Evolutionary conservation across 2,329 filamentous ascomycete genomes (phyloP), one percentile per base, ranked within the genome.

Genomic region (Colletotrichum musae): DNA sequence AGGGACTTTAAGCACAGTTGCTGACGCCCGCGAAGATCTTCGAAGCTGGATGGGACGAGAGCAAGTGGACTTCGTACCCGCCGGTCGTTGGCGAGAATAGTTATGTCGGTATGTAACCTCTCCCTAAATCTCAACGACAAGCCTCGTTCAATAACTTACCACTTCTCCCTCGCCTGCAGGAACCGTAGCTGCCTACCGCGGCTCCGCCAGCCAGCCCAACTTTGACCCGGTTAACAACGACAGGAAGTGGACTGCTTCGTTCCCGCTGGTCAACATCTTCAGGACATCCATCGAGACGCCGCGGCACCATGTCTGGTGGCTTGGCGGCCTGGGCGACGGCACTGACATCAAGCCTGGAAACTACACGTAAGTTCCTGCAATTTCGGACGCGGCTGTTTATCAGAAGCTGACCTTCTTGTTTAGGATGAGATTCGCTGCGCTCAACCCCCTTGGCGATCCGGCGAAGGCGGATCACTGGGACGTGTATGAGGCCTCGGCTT

Each of bases 251-350:
- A 60, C 58, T 7, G 47, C 24, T 3, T 47, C 47, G 18, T 52
- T 60, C 32, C 58, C 58, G 77, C 21, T 81, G 81, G 78, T 75
- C 77, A 60, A 52, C 10, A 60, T 52, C 16, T 60, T 60, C 36
- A 32, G 58, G 0, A 52, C 47, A 0, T 60, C 47, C 2, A 52
- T 60, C 32, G 58, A 60, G 36, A 60, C 58, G 1, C 32, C 41
- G 74, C 77, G 54, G 74, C 80, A 6, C 75, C 75, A 47, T 70
- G 74, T 79, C 56, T 83, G 79, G 77, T 84, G 82, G 82, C 80
- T 84, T n/a, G 81, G 82, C 2, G 79, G 80, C 62, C 76, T 83
- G 13, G 79, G 81, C 6, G 81, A 84, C 61, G 81, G 81, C 2
- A 78, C 80, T 5, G 77, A 78, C 45, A 82, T 83, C 58, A 71